Evolutionary conservation across 208 protist genomes (phyloP), one percentile per base, ranked within the genome.

Genomic region (Trypanosoma melophagium): DNA sequence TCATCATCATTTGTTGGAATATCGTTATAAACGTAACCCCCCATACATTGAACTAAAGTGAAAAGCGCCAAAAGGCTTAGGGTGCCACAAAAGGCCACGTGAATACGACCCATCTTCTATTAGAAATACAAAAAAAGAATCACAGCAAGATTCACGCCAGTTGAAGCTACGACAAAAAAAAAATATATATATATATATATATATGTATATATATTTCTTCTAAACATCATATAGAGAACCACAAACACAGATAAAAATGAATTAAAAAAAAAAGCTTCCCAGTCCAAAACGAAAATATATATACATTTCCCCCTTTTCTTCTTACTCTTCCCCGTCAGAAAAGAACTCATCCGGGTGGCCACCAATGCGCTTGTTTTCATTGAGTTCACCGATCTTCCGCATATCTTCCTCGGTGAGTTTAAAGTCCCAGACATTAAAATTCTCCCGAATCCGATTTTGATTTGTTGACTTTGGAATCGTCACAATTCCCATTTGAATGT

Each of bases 341-440:
- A 91, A 91, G 53, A 85, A 88, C 0, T 62, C 71, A 52, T 82
- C 68, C 1, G 84, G 81, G 55, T 84, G 41, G 9, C 55, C 52
- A 24, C 81, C 76, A 21, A 84, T 61, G 28, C 86, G 84, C 42
- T 74, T 73, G 53, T 84, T 63, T 45, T 69, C 62, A 50, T 86
- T 71, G 41, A 94, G 57, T 2, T 25, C 42, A 69, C 82, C 76
- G 41, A 97, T 79, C 31, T 28, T 22, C 17, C 58, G 41, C 77
- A 97, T 84, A 19, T 96, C 90, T 19, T 83, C 76, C 24, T 84
- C 66, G 2, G 63, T 63, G 12, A 98, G 69, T 57, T 84, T 54
- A 76, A 98, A 97, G 69, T 94, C 75, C 59, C 92, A 96, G 0
- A 97, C 66, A 56, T 83, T 57, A 16, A 95, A 79, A 74, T 98